Conservation (phyloP, 768 basidiomycete species). For the Macrolepiota fuliginosa region DNA sequence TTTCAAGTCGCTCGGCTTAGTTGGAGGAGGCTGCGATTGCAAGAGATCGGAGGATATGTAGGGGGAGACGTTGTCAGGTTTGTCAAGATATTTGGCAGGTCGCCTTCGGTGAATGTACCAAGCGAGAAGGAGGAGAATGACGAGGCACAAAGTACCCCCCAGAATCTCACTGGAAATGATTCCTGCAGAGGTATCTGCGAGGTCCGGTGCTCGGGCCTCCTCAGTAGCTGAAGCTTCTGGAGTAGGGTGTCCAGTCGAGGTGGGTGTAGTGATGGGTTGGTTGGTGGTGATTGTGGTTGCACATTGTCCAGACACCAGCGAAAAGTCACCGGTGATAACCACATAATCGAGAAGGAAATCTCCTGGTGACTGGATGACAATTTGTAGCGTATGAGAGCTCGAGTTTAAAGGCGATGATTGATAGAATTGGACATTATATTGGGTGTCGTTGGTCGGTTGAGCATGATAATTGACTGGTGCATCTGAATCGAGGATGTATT, state of each 20-base stretch:
- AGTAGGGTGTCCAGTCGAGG: too few species aligned
- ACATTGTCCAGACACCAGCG: background rate
- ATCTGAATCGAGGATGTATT: background rate
- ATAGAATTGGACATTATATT: constrained; percentile 3
- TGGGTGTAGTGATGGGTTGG: too few species aligned
- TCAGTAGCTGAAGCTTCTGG: too few species aligned
- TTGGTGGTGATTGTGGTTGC: too few species aligned
- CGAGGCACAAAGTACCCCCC: background rate
- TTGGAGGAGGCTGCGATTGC: background rate
- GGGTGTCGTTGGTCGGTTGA: background rate
- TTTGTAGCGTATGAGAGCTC: background rate
- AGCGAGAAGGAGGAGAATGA: background rate
- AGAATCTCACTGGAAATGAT: background rate
- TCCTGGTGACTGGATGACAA: background rate
- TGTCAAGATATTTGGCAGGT: background rate
- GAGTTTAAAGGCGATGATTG: background rate
- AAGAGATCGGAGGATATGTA: background rate
- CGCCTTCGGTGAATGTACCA: background rate
- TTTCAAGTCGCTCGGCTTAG: background rate
- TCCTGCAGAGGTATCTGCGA: background rate
- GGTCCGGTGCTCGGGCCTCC: too few species aligned
- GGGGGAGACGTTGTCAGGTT: background rate
- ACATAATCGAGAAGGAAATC: background rate
- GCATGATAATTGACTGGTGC: background rate
- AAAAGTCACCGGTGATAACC: background rate